Conservation (phyloP, 768 basidiomycete species). For the Macrolepiota dolichaula region DNA sequence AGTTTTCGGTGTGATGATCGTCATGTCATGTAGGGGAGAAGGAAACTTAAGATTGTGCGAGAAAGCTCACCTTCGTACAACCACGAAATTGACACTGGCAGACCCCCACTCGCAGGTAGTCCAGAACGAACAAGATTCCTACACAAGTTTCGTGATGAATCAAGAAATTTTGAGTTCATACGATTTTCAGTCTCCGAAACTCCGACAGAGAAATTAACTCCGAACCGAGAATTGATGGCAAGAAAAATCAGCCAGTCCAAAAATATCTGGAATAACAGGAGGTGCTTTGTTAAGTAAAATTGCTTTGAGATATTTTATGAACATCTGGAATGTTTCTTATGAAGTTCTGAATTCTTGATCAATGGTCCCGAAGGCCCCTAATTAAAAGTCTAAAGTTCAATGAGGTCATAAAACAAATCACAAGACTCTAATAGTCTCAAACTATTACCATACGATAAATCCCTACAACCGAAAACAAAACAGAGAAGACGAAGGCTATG, state of each 20-base stretch:
- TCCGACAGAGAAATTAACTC: neutral
- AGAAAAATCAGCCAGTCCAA: no score
- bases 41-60: neutral
- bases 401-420: neutral
- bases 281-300: no score
- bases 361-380: neutral
- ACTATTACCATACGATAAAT: neutral
- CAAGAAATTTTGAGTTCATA: neutral
- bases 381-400: neutral
- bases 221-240: no score
- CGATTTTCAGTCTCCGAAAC: slow-evolving; percentile 4
- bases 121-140: neutral
- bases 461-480: neutral
- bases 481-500: neutral
- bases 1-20: slow-evolving; percentile 42
- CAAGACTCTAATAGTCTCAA: neutral
- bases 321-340: neutral
- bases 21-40: slow-evolving; percentile 26
- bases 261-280: no score
- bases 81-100: neutral
- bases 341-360: neutral
- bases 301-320: no score
- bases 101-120: neutral
- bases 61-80: neutral
- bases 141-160: neutral